Base-by-base conservation (phyloP, 176 grass and related monocot genomes). In the Paspalum notatum region DNA sequence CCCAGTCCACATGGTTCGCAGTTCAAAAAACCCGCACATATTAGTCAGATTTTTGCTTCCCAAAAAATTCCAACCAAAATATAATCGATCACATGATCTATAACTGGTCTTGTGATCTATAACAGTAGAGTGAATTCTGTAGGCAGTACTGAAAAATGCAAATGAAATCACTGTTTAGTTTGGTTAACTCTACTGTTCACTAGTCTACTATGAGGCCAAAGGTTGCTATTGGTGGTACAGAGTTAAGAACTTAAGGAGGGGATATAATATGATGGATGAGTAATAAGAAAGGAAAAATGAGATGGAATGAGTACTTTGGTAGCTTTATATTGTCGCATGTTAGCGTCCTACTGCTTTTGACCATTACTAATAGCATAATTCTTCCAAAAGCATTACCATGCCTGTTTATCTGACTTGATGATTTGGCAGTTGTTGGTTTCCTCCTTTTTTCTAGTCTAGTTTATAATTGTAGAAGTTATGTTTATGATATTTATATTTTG, bases 241-340 rank as follows among this genome's bases (percentile, higher is more conserved):
- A 55, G 12, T 85, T 85, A 63, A 64, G 47, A 81, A 48, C n/a
- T 69, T 77, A 66, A 6, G 25, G 12, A 53, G 38, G 52, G 56
- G 27, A 17, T 72, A 80, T 4, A 52, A 24, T 62, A 76, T 10
- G 2, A 56, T 72, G 58, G 61, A 65, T 49, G 71, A 41, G 47
- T 63, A 41, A 26, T 32, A 59, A 71, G 8, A 57, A 63, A 76
- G 42, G 16, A 50, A 66, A 80, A 89, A 12, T 7, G 6, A 62
- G 55, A 89, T 14, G 26, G 65, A 70, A 50, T 43, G 62, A 50
- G n/a, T 72, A 82, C 82, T 59, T 81, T 58, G 55, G 71, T 57
- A 80, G 41, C 56, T 81, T 24, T 75, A 37, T 69, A 18, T 60
- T 81, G 47, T 81, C 63, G 62, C 62, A 64, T 63, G 62, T 62